Base-by-base conservation (phyloP, 176 grass and related monocot genomes). In the Oryza meyeriana region DNA sequence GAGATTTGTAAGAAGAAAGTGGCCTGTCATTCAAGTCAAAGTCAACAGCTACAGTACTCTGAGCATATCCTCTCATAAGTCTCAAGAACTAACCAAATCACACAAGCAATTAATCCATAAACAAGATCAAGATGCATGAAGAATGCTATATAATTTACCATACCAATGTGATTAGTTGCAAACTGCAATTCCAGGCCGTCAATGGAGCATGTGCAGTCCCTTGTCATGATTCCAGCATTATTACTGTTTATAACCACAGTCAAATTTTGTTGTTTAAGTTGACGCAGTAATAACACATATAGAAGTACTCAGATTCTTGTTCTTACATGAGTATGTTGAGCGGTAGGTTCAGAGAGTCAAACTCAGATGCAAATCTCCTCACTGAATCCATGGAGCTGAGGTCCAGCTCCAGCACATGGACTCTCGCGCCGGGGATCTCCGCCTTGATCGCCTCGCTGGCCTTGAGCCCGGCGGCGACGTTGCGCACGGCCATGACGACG, bases 1-100 rank as follows among this genome's bases (percentile, higher is more conserved):
- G 55, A 97, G 92, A 61, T 92, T 73, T 13, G 90, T 94, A 65
- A 97, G 85, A 81, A 97, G 92, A 83, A 97, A 97, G 87, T 94
- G 92, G 20, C 94, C 92, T 97, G 72, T 66, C 73, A 68, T 79
- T 69, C 24, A 66, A 50, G 61, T n/a, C n/a, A n/a, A n/a, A n/a
- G n/a, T 74, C n/a, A 67, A 67, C 25, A 24, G 6, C 10, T 12
- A 40, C 48, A 6, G 35, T 0, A 36, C 35, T 33, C 32, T 33
- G 4, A 61, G 11, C 85, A 38, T 5, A 1, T 2, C 38, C 17
- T 13, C 39, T 41, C 77, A 16, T 28, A 76, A 61, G 32, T 33
- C 32, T 36, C 35, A 36, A 36, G 35, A 36, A 36, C 35, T 5
- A 36, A 6, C 6, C 64, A 27, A 40, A 7, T 30, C 22, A 5